These are phyloP conservation scores for Cephaloascus fragrans DNA, from an alignment of 805 yeast genomes.

Conservation along the genomic window DNA sequence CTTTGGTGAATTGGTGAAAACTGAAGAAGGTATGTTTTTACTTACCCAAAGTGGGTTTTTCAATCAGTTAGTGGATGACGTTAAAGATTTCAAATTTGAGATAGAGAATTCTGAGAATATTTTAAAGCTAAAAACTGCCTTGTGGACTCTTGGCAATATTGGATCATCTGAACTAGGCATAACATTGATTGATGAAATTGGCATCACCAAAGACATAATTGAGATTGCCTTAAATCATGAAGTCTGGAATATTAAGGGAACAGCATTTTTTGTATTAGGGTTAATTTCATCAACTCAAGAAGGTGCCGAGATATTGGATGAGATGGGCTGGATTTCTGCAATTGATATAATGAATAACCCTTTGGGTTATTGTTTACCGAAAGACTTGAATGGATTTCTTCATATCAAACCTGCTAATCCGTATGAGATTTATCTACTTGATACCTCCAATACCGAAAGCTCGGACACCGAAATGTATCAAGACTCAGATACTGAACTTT, in stretches of 20 bases:
- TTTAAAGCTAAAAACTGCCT: conserved; percentile 52
- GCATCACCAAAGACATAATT: conserved; percentile 44
- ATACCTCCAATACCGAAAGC: conserved; percentile 1
- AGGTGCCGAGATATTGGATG: conserved; percentile 81
- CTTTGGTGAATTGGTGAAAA: conserved; percentile 69
- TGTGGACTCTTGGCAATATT: conserved; percentile 85
- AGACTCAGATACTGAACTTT: not conserved
- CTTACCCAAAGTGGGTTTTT: conserved; percentile 39
- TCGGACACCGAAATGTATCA: conserved; percentile 4
- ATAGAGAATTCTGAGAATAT: conserved; percentile 22
- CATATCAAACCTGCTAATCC: conserved; percentile 17
- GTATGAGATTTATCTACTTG: conserved; percentile 9
- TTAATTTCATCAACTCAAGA: conserved; percentile 61
- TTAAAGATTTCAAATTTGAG: conserved; percentile 8
- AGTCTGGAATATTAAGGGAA: conserved; percentile 58
- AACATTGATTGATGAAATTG: conserved; percentile 41
- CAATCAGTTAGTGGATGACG: conserved; percentile 6
- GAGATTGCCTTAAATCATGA: conserved; percentile 34
- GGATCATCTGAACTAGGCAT: conserved; percentile 69
- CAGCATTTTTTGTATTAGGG: conserved; percentile 73
- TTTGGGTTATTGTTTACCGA: conserved; percentile 15
- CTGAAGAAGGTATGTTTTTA: conserved; percentile 68
- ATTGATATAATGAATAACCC: conserved; percentile 32
- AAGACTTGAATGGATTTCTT: conserved; percentile 14
- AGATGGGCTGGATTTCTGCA: conserved; percentile 61